Base-by-base conservation (phyloP, 345 rosid species). In the Turritis glabra region DNA sequence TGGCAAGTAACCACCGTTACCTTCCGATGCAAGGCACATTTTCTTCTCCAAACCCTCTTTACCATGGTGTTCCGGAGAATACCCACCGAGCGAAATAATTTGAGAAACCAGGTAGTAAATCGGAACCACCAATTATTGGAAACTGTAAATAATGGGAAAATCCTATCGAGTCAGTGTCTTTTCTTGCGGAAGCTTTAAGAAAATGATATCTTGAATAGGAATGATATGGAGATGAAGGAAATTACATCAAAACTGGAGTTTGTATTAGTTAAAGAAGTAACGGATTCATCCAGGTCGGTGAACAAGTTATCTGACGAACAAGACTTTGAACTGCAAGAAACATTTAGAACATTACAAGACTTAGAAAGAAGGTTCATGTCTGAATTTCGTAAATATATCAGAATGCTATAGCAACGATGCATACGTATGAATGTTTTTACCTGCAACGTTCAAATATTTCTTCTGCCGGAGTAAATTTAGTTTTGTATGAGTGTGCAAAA, bases 241-340 rank as follows among this genome's bases (percentile, higher is more conserved):
- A 33, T 58, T 48, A 77, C 81, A 7, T 59, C 64, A 51, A 41
- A 43, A 50, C 60, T 66, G 18, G 66, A 17, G 73, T 51, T 52
- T 14, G 77, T 56, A 18, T n/a, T 19, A 17, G 61, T 56, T 55
- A 26, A 15, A 15, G 81, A 77, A 50, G 77, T 77, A 62, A 77
- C 61, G 8, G 81, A 77, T 65, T 77, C 81, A 23, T 77, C 77
- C 50, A 66, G 4, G 43, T 77, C 77, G 32, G 81, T 65, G 69
- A 71, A 77, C 13, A 77, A 50, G 57, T 77, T 77, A 58, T 77
- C 81, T 47, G 81, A 77, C 15, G 77, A 72, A 46, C 47, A 43
- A 64, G 77, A 73, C 40, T 0, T 50, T 26, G 73, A 12, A 59
- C 81, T 77, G 73, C 50, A 30, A 27, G 7, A 65, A 77, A 41